These are phyloP conservation scores for Candida nanaspora DNA, from an alignment of 805 yeast genomes.

Conservation along the genomic window DNA sequence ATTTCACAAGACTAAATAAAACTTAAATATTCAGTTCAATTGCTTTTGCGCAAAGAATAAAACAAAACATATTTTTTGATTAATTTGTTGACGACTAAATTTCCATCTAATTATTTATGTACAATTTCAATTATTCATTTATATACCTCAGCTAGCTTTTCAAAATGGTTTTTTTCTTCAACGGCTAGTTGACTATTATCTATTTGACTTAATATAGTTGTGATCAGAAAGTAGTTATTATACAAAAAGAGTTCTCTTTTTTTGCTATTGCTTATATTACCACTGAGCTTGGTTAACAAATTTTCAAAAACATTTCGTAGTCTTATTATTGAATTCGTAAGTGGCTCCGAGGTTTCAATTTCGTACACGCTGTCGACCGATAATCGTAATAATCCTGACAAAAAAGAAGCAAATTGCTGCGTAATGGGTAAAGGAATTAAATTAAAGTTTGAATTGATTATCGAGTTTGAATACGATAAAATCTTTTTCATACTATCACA, in stretches of 20 bases:
- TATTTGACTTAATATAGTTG: conserved; percentile 42
- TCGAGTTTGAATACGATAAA: conserved; percentile 32
- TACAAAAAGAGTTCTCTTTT: conserved; percentile 66
- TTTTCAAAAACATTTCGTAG: conserved; percentile 77
- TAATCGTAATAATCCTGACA: conserved; percentile 65
- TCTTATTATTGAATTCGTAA: conserved; percentile 60
- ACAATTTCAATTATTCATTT: background rate
- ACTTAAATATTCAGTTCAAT: too few relatives aligned
- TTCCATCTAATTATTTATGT: background rate
- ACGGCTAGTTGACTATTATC: conserved; percentile 10
- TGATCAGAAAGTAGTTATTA: conserved; percentile 60
- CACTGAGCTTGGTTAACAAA: conserved; percentile 62
- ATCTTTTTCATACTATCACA: conserved; percentile 63
- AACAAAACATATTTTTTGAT: too few relatives aligned
- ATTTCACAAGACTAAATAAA: conserved; percentile 6
- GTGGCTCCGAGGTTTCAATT: conserved; percentile 52
- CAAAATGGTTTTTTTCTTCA: conserved; percentile 13
- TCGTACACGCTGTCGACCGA: conserved; percentile 24
- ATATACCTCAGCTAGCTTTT: conserved; percentile 15
- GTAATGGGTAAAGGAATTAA: conserved; percentile 58
- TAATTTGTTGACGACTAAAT: too few relatives aligned
- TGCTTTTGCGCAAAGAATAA: too few relatives aligned
- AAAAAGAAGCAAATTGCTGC: conserved; percentile 67
- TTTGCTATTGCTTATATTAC: conserved; percentile 31
- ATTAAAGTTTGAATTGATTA: conserved; percentile 18